Percentiles rank a stretch among this genome's conserved stretches.
Conservation (phyloP, 2,329 filamentous ascomycete species). For the Diplodia corticola region DNA sequence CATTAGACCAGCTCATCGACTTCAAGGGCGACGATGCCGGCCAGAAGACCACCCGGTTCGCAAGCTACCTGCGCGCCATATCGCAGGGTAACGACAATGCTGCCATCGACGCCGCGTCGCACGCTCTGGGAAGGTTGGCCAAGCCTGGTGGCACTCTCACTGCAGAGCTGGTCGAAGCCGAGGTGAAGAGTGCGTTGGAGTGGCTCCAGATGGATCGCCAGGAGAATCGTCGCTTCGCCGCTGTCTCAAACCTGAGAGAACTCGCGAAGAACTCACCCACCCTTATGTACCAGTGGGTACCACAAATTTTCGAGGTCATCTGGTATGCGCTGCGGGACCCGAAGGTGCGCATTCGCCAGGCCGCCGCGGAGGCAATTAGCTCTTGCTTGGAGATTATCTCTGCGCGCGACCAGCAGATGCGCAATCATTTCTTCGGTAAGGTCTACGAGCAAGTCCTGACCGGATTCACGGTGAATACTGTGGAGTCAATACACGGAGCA, state of each 20-base stretch:
- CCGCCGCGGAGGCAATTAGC: slow-evolving; percentile 88
- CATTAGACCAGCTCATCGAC: slow-evolving; percentile 89
- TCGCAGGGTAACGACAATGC: slow-evolving; percentile 87
- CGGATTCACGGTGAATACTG: slow-evolving; percentile 72
- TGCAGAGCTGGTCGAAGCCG: slow-evolving; percentile 92
- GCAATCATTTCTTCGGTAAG: slow-evolving; percentile 82
- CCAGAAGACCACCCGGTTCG: slow-evolving; percentile 91
- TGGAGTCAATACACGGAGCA: slow-evolving; percentile 92
- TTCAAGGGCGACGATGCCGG: slow-evolving; percentile 94
- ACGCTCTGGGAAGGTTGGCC: slow-evolving; percentile 85
- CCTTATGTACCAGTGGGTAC: slow-evolving; percentile 91
- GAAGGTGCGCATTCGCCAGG: slow-evolving; percentile 87
- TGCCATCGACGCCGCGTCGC: slow-evolving; percentile 86
- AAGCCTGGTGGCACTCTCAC: slow-evolving; percentile 91
- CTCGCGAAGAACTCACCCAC: slow-evolving; percentile 91
- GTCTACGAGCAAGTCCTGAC: slow-evolving; percentile 84
- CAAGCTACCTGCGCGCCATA: slow-evolving; percentile 83
- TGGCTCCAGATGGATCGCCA: slow-evolving; percentile 95
- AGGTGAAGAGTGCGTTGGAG: slow-evolving; percentile 93
- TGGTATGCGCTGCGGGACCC: slow-evolving; percentile 91
- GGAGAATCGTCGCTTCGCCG: slow-evolving; percentile 90
- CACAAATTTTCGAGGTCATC: slow-evolving; percentile 92
- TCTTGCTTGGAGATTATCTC: slow-evolving; percentile 96
- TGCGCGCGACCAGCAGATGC: slow-evolving; percentile 85
- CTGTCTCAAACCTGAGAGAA: slow-evolving; percentile 86